Evolutionary conservation across 1,284 basidiomycete species (phyloP).

Genomic region (Apiotrichum sp.): DNA sequence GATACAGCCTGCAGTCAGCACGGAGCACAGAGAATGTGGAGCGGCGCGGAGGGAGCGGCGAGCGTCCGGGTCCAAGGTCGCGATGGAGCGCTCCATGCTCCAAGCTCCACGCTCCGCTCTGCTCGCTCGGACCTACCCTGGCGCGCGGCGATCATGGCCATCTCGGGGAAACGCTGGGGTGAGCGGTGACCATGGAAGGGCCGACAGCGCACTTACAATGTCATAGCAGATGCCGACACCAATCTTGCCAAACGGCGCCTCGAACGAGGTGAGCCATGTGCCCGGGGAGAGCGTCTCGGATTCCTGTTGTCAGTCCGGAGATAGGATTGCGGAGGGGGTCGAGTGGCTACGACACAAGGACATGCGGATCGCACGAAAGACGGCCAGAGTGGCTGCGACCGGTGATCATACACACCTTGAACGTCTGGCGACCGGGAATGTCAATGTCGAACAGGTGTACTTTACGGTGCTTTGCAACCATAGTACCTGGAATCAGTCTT

Average conservation of each 20-base stretch:
- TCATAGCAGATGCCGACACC: constrained; percentile 52
- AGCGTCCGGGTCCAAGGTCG: too few relatives aligned
- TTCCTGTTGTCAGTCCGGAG: constrained; percentile 56
- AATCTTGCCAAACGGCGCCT: constrained; percentile 59
- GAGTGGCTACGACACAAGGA: background rate
- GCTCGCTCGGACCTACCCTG: constrained; percentile 53
- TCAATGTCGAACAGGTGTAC: constrained; percentile 98
- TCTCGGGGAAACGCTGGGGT: constrained; percentile 76
- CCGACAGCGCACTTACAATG: constrained; percentile 32
- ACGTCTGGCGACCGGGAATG: constrained; percentile 91
- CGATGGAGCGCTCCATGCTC: background rate
- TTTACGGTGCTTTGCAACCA: constrained; percentile 86
- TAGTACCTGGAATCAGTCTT: constrained; percentile 56
- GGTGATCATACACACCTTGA: constrained; percentile 60
- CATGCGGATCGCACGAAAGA: background rate
- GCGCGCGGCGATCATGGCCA: constrained; percentile 84
- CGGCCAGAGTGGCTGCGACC: too few relatives aligned
- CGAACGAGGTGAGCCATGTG: constrained; percentile 69
- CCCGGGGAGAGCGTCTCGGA: constrained; percentile 87
- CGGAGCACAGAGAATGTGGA: background rate
- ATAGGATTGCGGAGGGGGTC: background rate
- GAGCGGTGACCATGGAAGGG: background rate
- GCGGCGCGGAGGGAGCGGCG: too few relatives aligned
- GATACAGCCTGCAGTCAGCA: constrained; percentile 61
- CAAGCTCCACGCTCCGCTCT: background rate